Evolutionary conservation across 495 filamentous ascomycete species (phyloP).

Genomic region (Aspergillus egyptiacus): DNA sequence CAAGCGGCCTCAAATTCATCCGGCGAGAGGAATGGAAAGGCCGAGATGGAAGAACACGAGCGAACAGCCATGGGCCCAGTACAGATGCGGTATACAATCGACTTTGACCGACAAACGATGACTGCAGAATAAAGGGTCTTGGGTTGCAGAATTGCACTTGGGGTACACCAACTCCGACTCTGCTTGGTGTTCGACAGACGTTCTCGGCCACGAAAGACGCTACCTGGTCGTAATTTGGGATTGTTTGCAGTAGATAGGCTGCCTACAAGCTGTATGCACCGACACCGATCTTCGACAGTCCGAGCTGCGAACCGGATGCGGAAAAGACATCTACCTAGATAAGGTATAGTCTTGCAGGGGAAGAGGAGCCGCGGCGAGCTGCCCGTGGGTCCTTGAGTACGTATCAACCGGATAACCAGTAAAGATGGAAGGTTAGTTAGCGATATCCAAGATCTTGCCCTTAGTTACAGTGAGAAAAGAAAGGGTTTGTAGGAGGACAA

Average conservation of each 20-base stretch:
- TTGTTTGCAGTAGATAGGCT: slow-evolving; percentile 11
- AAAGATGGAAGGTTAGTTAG: slow-evolving; percentile 5
- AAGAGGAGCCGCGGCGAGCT: no score
- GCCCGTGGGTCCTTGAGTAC: no score
- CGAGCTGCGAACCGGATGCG: slow-evolving; percentile 7
- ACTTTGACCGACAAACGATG: slow-evolving; percentile 12
- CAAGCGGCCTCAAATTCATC: slow-evolving; percentile 58
- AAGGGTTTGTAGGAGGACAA: no score
- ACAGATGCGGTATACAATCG: slow-evolving; percentile 19
- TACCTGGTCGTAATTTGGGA: background rate
- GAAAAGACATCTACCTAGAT: background rate
- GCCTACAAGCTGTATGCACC: background rate
- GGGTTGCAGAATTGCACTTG: slow-evolving; percentile 3
- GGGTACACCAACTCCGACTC: slow-evolving; percentile 12
- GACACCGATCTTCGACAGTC: background rate
- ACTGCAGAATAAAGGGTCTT: slow-evolving; percentile 8
- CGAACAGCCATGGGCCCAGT: slow-evolving; percentile 21
- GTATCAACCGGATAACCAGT: background rate
- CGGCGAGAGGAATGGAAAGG: slow-evolving; percentile 49
- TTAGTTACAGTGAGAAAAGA: no score
- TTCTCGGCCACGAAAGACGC: slow-evolving; percentile 2
- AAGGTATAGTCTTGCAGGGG: no score
- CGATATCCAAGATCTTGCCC: no score
- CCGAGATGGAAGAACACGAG: slow-evolving; percentile 15
- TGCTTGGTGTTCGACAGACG: background rate